phyloP scores from a whole-genome alignment of 768 basidiomycete genomes.

The Tylopilus sp. region DNA sequence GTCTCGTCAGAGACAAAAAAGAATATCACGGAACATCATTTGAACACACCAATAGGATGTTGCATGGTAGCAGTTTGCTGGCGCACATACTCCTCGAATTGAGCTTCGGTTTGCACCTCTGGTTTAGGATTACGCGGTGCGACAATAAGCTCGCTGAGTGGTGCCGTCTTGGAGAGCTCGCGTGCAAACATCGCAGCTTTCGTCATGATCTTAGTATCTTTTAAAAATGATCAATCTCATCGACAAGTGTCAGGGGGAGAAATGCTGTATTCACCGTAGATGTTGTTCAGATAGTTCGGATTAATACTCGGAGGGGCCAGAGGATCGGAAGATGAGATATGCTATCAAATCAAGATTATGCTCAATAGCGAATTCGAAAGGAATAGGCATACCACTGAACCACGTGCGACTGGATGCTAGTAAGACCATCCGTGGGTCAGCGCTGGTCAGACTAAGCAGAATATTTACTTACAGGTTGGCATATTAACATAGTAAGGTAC shows the following conservation, averaged over 20 bases:
- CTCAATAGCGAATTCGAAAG: background rate
- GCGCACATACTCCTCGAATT: conserved; percentile 14
- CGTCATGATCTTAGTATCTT: conserved; percentile 16
- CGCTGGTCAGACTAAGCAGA: background rate
- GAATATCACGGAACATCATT: background rate
- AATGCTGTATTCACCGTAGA: conserved; percentile 2
- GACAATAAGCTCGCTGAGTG: conserved; percentile 15
- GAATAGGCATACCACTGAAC: conserved; percentile 10
- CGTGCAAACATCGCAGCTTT: conserved; percentile 13
- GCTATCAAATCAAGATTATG: conserved; percentile 1
- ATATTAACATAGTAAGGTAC: conserved; percentile 11
- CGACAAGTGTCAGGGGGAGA: background rate
- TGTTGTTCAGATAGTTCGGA: conserved; percentile 13
- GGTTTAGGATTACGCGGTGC: conserved; percentile 19
- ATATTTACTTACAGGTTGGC: conserved; percentile 8
- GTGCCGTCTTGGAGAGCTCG: conserved; percentile 14
- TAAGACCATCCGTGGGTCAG: background rate
- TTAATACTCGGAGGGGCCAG: conserved; percentile 11
- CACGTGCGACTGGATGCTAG: conserved; percentile 19
- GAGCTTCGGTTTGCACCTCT: conserved; percentile 15
- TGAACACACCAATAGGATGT: conserved; percentile 14
- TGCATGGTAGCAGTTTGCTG: background rate
- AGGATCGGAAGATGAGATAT: conserved; percentile 14
- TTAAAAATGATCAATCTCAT: background rate
- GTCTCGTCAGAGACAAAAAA: background rate